phyloP scores from a whole-genome alignment of 1,284 basidiomycete genomes.

The Ceratobasidium sp. region DNA sequence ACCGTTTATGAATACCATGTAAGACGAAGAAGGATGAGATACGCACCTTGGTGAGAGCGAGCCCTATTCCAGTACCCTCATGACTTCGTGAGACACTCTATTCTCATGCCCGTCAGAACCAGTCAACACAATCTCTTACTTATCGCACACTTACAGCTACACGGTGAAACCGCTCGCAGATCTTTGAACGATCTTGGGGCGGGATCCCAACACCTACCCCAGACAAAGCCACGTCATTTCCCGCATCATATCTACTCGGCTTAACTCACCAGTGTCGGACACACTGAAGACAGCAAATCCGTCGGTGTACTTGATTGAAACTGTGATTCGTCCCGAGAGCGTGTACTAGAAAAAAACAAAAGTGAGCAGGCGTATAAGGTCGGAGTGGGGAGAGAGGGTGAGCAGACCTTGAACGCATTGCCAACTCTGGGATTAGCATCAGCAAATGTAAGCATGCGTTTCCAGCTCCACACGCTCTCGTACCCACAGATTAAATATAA shows the following conservation, averaged over 20 bases:
- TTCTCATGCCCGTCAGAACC: not conserved
- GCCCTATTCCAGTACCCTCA: conserved; percentile 51
- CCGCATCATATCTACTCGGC: too few relatives aligned
- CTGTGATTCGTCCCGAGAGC: conserved; percentile 44
- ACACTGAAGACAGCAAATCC: conserved; percentile 44
- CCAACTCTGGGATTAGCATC: conserved; percentile 43
- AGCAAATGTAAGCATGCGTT: not conserved
- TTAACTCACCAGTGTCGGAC: conserved; percentile 45
- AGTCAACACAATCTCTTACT: not conserved
- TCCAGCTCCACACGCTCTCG: not conserved
- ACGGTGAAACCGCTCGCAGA: conserved; percentile 49
- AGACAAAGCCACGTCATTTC: not conserved
- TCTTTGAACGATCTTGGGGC: conserved; percentile 45
- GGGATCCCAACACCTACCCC: conserved; percentile 46
- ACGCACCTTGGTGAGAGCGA: conserved; percentile 47
- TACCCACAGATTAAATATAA: conserved; percentile 48
- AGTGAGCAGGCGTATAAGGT: too few relatives aligned
- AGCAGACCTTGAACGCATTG: conserved; percentile 49
- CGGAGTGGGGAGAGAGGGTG: not conserved
- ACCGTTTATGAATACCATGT: not conserved
- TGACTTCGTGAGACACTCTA: conserved; percentile 47
- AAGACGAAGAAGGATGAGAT: not conserved
- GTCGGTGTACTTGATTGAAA: conserved; percentile 42
- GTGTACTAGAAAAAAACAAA: conserved; percentile 44
- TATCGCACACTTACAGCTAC: conserved; percentile 43